These are phyloP conservation scores for Luvunga scandens DNA, from an alignment of 345 rosid genomes.

Conservation along the genomic window DNA sequence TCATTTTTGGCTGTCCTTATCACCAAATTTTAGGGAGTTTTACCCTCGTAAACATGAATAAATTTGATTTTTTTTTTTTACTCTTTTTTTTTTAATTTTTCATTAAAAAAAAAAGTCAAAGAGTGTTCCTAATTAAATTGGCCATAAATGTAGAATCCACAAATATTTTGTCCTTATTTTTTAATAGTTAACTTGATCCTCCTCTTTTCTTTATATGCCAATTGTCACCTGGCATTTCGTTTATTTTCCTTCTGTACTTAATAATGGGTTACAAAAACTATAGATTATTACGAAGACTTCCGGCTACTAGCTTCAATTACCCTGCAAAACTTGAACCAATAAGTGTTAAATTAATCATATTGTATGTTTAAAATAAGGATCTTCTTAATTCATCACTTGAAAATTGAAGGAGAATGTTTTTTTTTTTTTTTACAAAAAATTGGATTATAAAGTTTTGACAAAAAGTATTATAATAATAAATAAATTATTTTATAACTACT, in stretches of 20 bases:
- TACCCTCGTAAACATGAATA: not conserved
- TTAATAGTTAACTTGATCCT: not conserved
- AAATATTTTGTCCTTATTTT: not conserved
- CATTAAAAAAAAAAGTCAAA: not conserved
- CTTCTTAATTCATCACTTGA: too few relatives aligned
- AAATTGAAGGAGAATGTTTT: too few relatives aligned
- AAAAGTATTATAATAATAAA: too few relatives aligned
- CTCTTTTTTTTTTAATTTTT: not conserved
- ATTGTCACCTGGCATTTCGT: not conserved
- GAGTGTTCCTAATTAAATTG: not conserved
- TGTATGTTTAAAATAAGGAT: too few relatives aligned
- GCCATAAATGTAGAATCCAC: not conserved
- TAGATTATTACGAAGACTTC: too few relatives aligned
- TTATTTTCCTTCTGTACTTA: not conserved
- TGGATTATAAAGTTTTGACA: too few relatives aligned
- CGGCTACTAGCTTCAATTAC: not conserved
- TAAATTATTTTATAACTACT: too few relatives aligned
- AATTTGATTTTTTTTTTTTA: not conserved
- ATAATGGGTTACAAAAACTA: not conserved
- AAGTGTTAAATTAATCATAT: too few relatives aligned
- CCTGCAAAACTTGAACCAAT: not conserved
- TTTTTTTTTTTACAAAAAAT: too few relatives aligned
- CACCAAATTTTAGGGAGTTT: not conserved
- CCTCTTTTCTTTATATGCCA: not conserved
- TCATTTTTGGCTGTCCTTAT: not conserved